phyloP scores from a whole-genome alignment of 345 rosid genomes.

The Hibiscus syriacus region DNA sequence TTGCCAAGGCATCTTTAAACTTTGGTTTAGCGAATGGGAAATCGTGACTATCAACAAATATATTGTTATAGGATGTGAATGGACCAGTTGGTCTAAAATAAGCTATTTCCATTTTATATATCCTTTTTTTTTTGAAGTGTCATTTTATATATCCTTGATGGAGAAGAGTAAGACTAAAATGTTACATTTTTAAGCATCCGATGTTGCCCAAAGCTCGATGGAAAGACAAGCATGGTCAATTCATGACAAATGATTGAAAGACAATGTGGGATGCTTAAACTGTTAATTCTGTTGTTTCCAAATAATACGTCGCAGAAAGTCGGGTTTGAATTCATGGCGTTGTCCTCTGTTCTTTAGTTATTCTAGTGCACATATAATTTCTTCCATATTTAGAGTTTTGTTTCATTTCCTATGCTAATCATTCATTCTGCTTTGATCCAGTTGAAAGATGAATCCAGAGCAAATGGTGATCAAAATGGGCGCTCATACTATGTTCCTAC shows the following conservation, averaged over 20 bases:
- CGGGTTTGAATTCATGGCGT: not conserved
- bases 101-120: not conserved
- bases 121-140: too few species aligned
- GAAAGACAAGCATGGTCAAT: not conserved
- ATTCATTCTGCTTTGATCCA: constrained; percentile 14
- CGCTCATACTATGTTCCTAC: constrained; percentile 3
- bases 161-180: not conserved
- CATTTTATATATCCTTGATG: not conserved
- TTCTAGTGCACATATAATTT: not conserved
- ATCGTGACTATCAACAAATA: not conserved
- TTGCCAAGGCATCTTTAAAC: not conserved
- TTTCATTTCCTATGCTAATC: constrained; percentile 3
- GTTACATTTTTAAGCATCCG: too few species aligned
- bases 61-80: not conserved
- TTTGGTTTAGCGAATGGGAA: not conserved
- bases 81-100: not conserved
- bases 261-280: too few species aligned
- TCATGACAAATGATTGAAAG: too few species aligned
- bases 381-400: not conserved
- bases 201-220: not conserved
- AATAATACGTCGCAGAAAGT: too few species aligned
- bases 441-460: constrained; percentile 35
- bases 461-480: constrained; percentile 22
- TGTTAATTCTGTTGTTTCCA: too few species aligned
- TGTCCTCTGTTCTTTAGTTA: not conserved